Conservation (phyloP, 2,329 filamentous ascomycete species). For the Plectosphaerella plurivora region DNA sequence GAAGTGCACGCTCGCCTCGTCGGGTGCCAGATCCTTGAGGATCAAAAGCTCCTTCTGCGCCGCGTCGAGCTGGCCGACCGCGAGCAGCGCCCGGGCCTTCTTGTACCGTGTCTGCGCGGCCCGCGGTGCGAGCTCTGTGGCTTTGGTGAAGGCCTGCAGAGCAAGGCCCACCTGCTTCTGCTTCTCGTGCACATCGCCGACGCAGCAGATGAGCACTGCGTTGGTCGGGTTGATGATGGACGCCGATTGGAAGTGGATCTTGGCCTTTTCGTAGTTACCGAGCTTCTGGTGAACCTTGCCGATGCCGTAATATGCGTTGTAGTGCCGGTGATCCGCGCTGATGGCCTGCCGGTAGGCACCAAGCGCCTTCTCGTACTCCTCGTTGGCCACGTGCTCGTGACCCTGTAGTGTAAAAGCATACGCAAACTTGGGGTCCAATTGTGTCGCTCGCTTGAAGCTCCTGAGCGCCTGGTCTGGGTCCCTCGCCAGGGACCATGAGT, state of each 20-base stretch:
- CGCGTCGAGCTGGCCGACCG: constrained; percentile 63
- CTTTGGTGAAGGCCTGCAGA: constrained; percentile 75
- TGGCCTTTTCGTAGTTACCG: constrained; percentile 85
- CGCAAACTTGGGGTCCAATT: constrained; percentile 83
- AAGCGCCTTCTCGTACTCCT: constrained; percentile 94
- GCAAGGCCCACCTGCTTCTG: constrained; percentile 78
- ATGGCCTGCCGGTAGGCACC: constrained; percentile 83
- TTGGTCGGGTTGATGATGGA: constrained; percentile 91
- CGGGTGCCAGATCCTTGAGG: constrained; percentile 86
- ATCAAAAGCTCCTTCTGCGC: constrained; percentile 80
- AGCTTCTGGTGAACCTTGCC: constrained; percentile 82
- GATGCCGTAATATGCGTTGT: constrained; percentile 97
- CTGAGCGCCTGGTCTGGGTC: constrained; percentile 93
- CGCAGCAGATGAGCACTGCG: constrained; percentile 85
- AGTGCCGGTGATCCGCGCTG: constrained; percentile 81
- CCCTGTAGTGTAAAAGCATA: constrained; percentile 96
- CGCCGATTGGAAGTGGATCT: constrained; percentile 85
- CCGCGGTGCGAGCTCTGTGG: constrained; percentile 74
- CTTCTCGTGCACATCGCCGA: constrained; percentile 85
- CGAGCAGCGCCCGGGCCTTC: constrained; percentile 83
- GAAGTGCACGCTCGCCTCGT: constrained; percentile 96
- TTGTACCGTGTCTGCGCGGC: constrained; percentile 86
- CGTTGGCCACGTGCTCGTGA: constrained; percentile 91
- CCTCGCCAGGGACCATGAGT: constrained; percentile 86
- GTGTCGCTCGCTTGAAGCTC: constrained; percentile 92